Evolutionary conservation across 129 eudicot species (phyloP).

Genomic region (Arctium minus): DNA sequence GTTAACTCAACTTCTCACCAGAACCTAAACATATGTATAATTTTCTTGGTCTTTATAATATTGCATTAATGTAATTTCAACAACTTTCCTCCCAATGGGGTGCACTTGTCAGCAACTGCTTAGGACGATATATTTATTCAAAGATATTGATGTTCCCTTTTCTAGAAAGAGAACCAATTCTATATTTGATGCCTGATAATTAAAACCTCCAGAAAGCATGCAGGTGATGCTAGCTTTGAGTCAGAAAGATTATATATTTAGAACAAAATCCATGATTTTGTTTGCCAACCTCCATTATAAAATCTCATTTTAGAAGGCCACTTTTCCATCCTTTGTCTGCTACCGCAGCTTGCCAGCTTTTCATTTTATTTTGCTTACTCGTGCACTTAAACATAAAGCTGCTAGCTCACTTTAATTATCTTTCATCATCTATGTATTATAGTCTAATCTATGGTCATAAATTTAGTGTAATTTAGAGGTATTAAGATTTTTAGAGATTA

Average conservation of each 20-base stretch:
- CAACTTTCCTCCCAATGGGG: conserved; percentile 2
- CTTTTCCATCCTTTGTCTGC: conserved; percentile 30
- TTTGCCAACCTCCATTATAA: conserved; percentile 17
- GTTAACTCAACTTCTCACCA: too few relatives aligned
- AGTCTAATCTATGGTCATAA: neutral
- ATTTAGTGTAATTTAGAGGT: neutral
- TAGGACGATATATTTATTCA: neutral
- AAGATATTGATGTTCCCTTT: conserved; percentile 10
- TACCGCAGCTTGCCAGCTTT: conserved; percentile 29
- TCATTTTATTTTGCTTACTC: conserved; percentile 16
- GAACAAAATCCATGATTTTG: conserved; percentile 26
- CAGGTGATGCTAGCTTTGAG: conserved; percentile 26
- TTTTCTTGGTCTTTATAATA: neutral
- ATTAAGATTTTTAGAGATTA: neutral
- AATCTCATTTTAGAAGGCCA: conserved; percentile 20
- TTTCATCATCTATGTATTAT: neutral
- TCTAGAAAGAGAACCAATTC: conserved; percentile 23
- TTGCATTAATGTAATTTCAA: neutral
- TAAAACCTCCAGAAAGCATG: conserved; percentile 21
- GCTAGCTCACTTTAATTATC: conserved; percentile 13
- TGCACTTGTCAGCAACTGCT: neutral
- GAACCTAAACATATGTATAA: too few relatives aligned
- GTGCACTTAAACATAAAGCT: conserved; percentile 23
- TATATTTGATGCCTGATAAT: conserved; percentile 13
- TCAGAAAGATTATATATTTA: conserved; percentile 22